Evolutionary conservation across 1,284 basidiomycete species (phyloP), one percentile per base, ranked within the genome.

Genomic region (Ceratobasidium sp.): DNA sequence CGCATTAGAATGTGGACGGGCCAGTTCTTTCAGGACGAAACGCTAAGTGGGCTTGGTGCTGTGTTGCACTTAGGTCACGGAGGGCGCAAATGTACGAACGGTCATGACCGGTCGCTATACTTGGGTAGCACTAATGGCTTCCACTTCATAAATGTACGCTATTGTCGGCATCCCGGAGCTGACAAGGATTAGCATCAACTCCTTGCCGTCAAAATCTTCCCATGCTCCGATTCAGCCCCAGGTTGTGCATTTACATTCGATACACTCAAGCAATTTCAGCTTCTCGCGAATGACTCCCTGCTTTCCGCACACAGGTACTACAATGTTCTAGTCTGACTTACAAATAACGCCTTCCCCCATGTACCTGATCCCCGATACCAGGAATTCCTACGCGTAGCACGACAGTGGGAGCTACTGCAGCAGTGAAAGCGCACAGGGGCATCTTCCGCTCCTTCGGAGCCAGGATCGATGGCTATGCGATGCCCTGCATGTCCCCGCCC

Each of bases 311-410:
- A 44, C 16, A 41, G 59, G 3, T 62, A 16, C 16, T 47, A 47
- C 26, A 46, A 26, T 1, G 16, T 47, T n/a, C 23, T 47, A 1
- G 26, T 46, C 18, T 13, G 44, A 1, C 47, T 28, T 4, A 62
- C 59, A 26, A 62, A 62, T 44, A 62, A 62, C 35, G 18, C 47
- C 16, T 30, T 62, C 43, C 44, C 59, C 18, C 59, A 62, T 32
- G 2, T 30, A 3, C 23, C 26, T 6, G 13, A 30, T 6, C 21
- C 44, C 30, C 26, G 44, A 18, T 62, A 46, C 26, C 44, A 43
- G 43, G 44, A 62, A 18, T 62, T 62, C n/a, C 9, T 62, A 28
- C 43, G 59, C 8, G 23, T 28, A 14, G 18, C 26, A 5, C 59
- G 26, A 11, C 44, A 46, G 26, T 62, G 59, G 59, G 13, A 14